Percentiles rank a stretch among this genome's conserved stretches.
These are phyloP conservation scores for Lachancea meyersii DNA, from an alignment of 805 yeast genomes.

Conservation along the genomic window DNA sequence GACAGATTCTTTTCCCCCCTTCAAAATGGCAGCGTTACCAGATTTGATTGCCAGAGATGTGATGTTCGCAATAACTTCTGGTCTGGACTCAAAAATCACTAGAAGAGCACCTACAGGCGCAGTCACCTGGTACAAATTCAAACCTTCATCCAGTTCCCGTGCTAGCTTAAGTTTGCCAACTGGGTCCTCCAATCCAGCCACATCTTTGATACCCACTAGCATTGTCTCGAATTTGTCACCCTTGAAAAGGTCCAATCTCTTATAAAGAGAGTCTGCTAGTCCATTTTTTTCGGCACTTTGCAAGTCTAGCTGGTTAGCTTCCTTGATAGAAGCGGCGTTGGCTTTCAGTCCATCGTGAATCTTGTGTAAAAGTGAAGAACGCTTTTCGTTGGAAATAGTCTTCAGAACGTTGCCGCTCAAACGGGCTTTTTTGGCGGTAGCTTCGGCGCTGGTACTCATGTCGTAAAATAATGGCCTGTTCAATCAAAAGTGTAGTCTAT, in stretches of 20 bases:
- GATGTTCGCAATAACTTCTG: conserved; percentile 97
- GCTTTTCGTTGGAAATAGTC: conserved; percentile 62
- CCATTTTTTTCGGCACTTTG: conserved; percentile 56
- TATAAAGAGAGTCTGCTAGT: conserved; percentile 65
- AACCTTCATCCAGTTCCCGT: conserved; percentile 81
- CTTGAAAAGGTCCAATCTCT: conserved; percentile 74
- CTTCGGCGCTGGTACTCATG: conserved; percentile 43
- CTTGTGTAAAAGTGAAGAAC: conserved; percentile 65
- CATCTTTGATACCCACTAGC: conserved; percentile 93
- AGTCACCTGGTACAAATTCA: conserved; percentile 73
- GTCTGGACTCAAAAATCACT: conserved; percentile 92
- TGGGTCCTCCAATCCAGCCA: conserved; percentile 84
- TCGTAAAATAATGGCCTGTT: background rate
- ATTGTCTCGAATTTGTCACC: conserved; percentile 86
- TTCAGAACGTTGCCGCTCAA: conserved; percentile 78
- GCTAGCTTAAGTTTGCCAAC: conserved; percentile 84
- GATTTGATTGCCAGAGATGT: conserved; percentile 93
- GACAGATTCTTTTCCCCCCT: conserved; percentile 93
- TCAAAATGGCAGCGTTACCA: conserved; percentile 92
- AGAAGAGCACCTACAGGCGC: conserved; percentile 93
- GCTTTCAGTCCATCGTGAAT: conserved; percentile 64
- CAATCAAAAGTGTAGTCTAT: background rate
- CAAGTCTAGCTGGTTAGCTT: conserved; percentile 72
- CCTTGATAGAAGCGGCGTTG: conserved; percentile 55
- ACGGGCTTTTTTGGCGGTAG: conserved; percentile 75